A percentile compares a stretch with the other conserved stretches of the same genome.
Evolutionary conservation across 2,329 filamentous ascomycete species (phyloP).

Genomic region (Pseudogymnoascus sp.): DNA sequence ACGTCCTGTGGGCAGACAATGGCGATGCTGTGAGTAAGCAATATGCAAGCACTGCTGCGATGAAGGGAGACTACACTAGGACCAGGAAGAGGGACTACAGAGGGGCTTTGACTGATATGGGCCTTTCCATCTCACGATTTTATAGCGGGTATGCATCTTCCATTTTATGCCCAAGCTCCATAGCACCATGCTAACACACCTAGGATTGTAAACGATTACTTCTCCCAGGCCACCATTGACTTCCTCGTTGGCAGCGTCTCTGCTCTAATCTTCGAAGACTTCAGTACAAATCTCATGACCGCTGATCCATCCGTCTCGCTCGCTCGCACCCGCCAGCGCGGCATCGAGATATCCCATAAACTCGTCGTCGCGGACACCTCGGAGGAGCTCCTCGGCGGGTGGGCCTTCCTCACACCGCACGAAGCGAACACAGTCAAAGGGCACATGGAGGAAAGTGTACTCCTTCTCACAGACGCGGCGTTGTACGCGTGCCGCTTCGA

Average conservation of each 20-base stretch:
- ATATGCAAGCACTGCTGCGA: slow-evolving; percentile 88
- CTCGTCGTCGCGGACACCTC: slow-evolving; percentile 76
- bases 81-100: slow-evolving; percentile 86
- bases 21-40: slow-evolving; percentile 93
- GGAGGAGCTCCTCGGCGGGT: slow-evolving; percentile 82
- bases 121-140: slow-evolving; percentile 73
- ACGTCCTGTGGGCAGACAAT: slow-evolving; percentile 94
- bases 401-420: slow-evolving; percentile 76
- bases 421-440: slow-evolving; percentile 60
- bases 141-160: slow-evolving; percentile 54
- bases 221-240: slow-evolving; percentile 90
- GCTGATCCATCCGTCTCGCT: slow-evolving; percentile 87
- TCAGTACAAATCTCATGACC: slow-evolving; percentile 87
- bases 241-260: slow-evolving; percentile 87
- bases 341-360: slow-evolving; percentile 81
- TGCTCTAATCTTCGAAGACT: slow-evolving; percentile 81
- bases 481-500: slow-evolving; percentile 88
- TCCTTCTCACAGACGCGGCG: slow-evolving; percentile 77
- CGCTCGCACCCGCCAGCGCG: slow-evolving; percentile 73
- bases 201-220: slow-evolving; percentile 97
- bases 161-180: not conserved
- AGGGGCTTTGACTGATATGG: slow-evolving; percentile 84
- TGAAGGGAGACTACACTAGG: slow-evolving; percentile 95
- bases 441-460: slow-evolving; percentile 80
- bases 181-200: slow-evolving; percentile 8